Conservation (phyloP, 345 rosid genomes). For the Salix exigua region DNA sequence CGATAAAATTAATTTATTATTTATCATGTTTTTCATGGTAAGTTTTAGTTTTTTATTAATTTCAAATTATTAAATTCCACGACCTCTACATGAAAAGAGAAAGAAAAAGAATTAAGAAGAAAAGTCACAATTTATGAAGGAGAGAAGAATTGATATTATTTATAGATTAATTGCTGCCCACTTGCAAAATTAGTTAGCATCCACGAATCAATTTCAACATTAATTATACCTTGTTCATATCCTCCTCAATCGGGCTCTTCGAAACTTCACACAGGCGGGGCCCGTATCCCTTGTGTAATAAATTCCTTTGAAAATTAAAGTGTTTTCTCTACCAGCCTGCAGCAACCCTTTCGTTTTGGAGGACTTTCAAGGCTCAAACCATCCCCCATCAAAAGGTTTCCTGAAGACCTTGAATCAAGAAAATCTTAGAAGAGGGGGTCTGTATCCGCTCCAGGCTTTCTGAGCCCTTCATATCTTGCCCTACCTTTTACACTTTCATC, state of each 20-base stretch:
- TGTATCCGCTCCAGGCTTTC: constrained; percentile 3
- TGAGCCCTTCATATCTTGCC: neutral
- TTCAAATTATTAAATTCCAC: neutral
- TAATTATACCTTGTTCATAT: too few species aligned
- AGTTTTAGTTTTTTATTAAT: too few species aligned
- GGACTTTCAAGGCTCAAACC: constrained; percentile 1
- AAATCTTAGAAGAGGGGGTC: neutral
- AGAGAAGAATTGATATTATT: neutral
- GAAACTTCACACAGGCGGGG: neutral
- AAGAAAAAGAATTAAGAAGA: rapidly evolving
- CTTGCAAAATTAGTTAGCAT: neutral
- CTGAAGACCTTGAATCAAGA: constrained; percentile 4
- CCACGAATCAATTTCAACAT: neutral
- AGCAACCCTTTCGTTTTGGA: constrained; percentile 2
- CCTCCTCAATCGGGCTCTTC: neutral
- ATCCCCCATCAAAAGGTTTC: neutral
- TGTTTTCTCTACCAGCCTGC: neutral
- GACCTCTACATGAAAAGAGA: neutral
- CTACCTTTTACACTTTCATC: neutral
- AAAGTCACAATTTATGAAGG: neutral
- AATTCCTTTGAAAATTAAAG: neutral
- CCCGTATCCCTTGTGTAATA: neutral
- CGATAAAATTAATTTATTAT: too few species aligned
- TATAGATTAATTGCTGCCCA: neutral
- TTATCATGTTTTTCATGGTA: too few species aligned